These are phyloP conservation scores for Plasmopara halstedii DNA, from an alignment of 352 stramenopile species.

Conservation along the genomic window DNA sequence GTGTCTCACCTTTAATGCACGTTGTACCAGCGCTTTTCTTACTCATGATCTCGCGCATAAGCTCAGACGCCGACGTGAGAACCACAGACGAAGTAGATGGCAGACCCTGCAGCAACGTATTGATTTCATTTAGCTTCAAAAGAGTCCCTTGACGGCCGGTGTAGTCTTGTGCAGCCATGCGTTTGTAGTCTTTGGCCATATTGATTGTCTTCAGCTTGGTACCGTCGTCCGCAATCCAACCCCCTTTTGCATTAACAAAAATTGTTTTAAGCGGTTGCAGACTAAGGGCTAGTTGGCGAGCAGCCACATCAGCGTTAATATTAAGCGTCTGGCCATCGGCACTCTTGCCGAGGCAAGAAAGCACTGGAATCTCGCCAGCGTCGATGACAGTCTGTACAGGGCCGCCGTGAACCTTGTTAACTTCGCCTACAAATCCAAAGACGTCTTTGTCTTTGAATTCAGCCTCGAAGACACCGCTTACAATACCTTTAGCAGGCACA, in stretches of 20 bases:
- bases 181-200: conserved; percentile 74
- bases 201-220: conserved; percentile 78
- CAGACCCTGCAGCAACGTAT: conserved; percentile 68
- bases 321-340: conserved; percentile 75
- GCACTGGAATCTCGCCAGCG: conserved; percentile 69
- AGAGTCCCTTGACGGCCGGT: conserved; percentile 84
- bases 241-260: conserved; percentile 86
- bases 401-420: conserved; percentile 67
- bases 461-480: conserved; percentile 77
- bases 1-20: conserved; percentile 53
- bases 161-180: conserved; percentile 77
- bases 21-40: conserved; percentile 82
- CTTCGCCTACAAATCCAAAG: conserved; percentile 80
- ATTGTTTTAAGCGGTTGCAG: conserved; percentile 84
- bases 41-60: conserved; percentile 81
- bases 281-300: conserved; percentile 68
- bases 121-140: conserved; percentile 90
- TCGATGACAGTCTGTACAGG: conserved; percentile 62
- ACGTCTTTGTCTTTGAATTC: conserved; percentile 74
- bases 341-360: conserved; percentile 79
- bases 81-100: conserved; percentile 75
- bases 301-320: conserved; percentile 85
- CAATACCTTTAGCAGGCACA: conserved; percentile 68
- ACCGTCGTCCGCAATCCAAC: conserved; percentile 81
- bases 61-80: conserved; percentile 72